phyloP scores from a whole-genome alignment of 352 stramenopile species.

The Phytophthora constricta region DNA sequence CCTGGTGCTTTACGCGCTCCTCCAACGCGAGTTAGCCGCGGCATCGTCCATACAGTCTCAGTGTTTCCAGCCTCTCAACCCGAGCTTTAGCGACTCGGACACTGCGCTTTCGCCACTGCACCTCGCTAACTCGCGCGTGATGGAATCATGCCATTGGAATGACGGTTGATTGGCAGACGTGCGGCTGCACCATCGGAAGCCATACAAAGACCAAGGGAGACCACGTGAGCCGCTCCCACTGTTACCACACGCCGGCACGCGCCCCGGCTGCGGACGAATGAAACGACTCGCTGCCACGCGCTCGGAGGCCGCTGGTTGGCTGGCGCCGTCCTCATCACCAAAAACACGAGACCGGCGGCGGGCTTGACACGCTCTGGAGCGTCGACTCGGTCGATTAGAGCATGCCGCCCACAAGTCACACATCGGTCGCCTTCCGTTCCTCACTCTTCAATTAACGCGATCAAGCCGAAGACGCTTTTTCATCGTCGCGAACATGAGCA shows the following conservation, averaged over 20 bases:
- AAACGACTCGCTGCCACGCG: not conserved
- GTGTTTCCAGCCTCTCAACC: too few species aligned
- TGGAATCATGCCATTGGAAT: not conserved
- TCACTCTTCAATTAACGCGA: not conserved
- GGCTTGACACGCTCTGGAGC: not conserved
- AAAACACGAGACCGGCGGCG: not conserved
- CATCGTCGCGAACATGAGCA: constrained; percentile 32
- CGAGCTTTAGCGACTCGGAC: not conserved
- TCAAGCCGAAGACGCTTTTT: not conserved
- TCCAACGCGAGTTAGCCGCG: too few species aligned
- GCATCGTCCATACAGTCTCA: too few species aligned
- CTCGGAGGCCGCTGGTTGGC: not conserved
- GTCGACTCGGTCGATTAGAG: not conserved
- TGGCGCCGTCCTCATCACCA: not conserved
- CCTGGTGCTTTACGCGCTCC: not conserved
- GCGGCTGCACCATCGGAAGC: not conserved
- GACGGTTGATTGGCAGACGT: not conserved
- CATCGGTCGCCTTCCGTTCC: not conserved
- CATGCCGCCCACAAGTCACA: not conserved
- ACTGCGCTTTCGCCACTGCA: too few species aligned
- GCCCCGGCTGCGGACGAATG: not conserved
- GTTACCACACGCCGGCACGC: not conserved
- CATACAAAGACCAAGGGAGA: not conserved
- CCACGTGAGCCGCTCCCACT: not conserved
- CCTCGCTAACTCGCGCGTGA: too few species aligned